Base-by-base conservation (phyloP, 805 yeast species). In the Kluyveromyces lactis region DNA sequence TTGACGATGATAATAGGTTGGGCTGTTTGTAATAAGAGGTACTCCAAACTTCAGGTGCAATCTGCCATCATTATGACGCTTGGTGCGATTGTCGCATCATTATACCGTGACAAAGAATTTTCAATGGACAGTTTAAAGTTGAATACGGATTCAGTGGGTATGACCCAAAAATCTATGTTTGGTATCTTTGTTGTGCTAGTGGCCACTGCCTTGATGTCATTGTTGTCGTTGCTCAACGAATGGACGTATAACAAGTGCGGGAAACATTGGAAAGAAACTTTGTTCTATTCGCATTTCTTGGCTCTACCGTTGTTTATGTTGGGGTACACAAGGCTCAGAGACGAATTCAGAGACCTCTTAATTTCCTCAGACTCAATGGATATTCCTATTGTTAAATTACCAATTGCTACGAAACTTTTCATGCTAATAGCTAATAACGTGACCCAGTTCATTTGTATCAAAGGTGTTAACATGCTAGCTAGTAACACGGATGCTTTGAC, bases 381-480 rank as follows among this genome's bases (percentile, higher is more conserved):
- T 13, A 8, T 9, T 38, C 32, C 42, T 9, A 40, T 41, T 19
- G 21, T 30, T 4, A 11, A 30, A 9, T 11, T 30, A 10, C 18
- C 36, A 8, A 26, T 65, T 10, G 54, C 64, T 2, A 46, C 49
- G 27, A 60, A 50, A 32, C 38, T 52, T 13, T 39, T 53, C 6
- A 57, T 60, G 47, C 49, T 77, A 15, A 10, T 59, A 3, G 45
- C 66, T 11, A 79, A 78, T 49, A 67, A 68, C 13, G 12, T 66
- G 1, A 74, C 84, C 0, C 86, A 79, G 55, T 67, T 71, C 46
- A 38, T 76, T 3, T 83, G 94, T 52, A 75, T 79, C 1, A 60
- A 73, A 10, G 87, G 90, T 4, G 90, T 82, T 10, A 80, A 78
- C 51, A 66, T 65, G 50, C 60, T 83, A 18, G 76, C 79, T 0